Evolutionary conservation across 805 yeast genomes (phyloP), one percentile per base, ranked within the genome.

Genomic region (Schizosaccharomyces octosporus): DNA sequence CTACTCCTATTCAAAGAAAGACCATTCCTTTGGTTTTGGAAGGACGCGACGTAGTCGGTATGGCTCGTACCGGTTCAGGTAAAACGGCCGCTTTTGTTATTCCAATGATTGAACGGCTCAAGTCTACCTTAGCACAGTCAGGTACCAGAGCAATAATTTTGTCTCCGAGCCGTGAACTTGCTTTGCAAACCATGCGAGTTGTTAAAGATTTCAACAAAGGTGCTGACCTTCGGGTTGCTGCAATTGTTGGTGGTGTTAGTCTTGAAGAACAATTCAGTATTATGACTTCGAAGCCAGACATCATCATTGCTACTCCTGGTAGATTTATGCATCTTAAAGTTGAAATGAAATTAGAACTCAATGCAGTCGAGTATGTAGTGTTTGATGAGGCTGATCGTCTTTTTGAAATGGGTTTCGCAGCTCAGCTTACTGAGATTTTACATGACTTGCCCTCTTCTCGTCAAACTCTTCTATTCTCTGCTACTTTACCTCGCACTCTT

Each of bases 11-110:
- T 71, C 99, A 93, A 73, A 78, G 98, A 65, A 93, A 90, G 70
- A 84, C 98, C 2, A 86, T 93, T 63, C 98, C 98, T 0, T 75
- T 88, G 62, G 83, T 93, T 63, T 75, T 93, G 74, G 87, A 85
- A 59, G 84, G 81, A 62, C 78, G 94, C 69, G 98, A 93, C 73
- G 95, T 93, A 54, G 98, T 93, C 17, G 99, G 97, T 69, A 93
- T 93, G 99, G 99, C 99, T 17, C 79, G 99, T 69, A 93, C 99
- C 0, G 99, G 99, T 68, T 86, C 95, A 31, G 99, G 99, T 77
- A 93, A 93, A 70, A 93, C 99, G 0, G 98, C 98, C 7, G 97
- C 98, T 0, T 93, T 93, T 70, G 79, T 87, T 24, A 73, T 93
- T 62, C 99, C 99, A 2, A 77, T 93, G 75, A 77, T 93, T 65